A percentile compares a stretch with the other conserved stretches of the same genome.
These are phyloP conservation scores for Syzygium jambos DNA, from an alignment of 345 rosid species.

Conservation along the genomic window DNA sequence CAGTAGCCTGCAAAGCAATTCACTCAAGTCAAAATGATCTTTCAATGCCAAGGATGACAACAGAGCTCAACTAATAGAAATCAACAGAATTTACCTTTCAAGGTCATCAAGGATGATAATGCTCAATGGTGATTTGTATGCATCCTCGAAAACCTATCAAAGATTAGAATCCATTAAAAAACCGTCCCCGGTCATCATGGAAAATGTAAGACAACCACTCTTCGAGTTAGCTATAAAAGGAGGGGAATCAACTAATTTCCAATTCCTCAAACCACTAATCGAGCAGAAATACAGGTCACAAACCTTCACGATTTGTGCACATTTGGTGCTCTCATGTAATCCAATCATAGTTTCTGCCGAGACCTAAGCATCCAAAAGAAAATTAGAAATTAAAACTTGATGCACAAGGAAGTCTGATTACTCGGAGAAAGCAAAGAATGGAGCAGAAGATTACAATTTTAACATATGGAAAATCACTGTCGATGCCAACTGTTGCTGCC, in stretches of 20 bases:
- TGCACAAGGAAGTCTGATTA: background rate
- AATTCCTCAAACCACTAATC: background rate
- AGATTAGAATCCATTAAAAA: background rate
- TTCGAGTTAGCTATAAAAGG: background rate
- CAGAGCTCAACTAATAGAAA: background rate
- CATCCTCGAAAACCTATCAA: conserved; percentile 90
- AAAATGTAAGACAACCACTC: background rate
- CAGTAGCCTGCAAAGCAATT: conserved; percentile 49
- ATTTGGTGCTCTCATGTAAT: conserved; percentile 93
- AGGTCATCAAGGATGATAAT: conserved; percentile 92
- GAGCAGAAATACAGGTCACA: background rate
- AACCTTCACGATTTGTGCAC: conserved; percentile 93
- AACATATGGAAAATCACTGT: conserved; percentile 95
- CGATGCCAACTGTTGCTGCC: conserved; percentile 94
- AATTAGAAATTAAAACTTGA: background rate
- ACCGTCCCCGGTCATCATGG: background rate
- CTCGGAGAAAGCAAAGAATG: background rate
- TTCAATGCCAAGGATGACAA: background rate
- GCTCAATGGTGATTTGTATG: conserved; percentile 95
- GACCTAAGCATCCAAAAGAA: conserved; percentile 34
- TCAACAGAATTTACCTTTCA: conserved; percentile 55
- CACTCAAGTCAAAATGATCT: background rate
- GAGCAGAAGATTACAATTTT: conserved; percentile 66
- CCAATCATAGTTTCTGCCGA: conserved; percentile 97
- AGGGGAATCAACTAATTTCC: background rate